Evolutionary conservation across 345 rosid species (phyloP).

Genomic region (Citrus maxima): DNA sequence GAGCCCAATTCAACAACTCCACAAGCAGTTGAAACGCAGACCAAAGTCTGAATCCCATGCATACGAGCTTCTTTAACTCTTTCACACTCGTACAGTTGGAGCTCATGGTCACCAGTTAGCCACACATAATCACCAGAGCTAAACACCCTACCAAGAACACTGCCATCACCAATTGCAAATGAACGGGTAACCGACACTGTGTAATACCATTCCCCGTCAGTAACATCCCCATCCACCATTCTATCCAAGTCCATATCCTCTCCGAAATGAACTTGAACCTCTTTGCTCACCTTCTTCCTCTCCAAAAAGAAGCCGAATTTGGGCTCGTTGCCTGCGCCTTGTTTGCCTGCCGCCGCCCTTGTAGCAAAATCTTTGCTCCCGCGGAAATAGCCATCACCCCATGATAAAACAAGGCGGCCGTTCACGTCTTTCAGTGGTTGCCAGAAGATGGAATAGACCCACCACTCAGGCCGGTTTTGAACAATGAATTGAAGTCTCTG

Average conservation of each 20-base stretch:
- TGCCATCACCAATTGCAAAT: constrained; percentile 28
- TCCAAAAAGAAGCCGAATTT: constrained; percentile 18
- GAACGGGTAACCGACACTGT: constrained; percentile 33
- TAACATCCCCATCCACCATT: constrained; percentile 21
- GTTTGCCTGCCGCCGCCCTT: not conserved
- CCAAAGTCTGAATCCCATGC: constrained; percentile 46
- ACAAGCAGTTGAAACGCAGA: constrained; percentile 35
- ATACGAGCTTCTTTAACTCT: constrained; percentile 45
- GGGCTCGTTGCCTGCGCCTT: not conserved
- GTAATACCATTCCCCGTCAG: constrained; percentile 43
- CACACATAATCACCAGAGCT: constrained; percentile 34
- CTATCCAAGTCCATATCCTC: constrained; percentile 29
- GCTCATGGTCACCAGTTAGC: constrained; percentile 34
- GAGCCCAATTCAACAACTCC: constrained; percentile 68
- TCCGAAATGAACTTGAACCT: constrained; percentile 19
- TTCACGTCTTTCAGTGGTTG: constrained; percentile 33
- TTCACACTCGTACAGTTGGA: constrained; percentile 36
- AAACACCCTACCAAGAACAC: constrained; percentile 32
- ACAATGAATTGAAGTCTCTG: constrained; percentile 47
- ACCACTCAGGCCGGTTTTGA: constrained; percentile 43
- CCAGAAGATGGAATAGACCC: constrained; percentile 70
- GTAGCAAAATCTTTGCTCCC: constrained; percentile 23
- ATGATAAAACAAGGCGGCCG: constrained; percentile 32
- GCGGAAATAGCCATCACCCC: constrained; percentile 45
- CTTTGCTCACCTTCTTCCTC: constrained; percentile 12